Percentiles rank a stretch among this genome's conserved stretches.
These are phyloP conservation scores for Cymbopogon citratus DNA, from an alignment of 176 grass and related monocot genomes.

Conservation along the genomic window DNA sequence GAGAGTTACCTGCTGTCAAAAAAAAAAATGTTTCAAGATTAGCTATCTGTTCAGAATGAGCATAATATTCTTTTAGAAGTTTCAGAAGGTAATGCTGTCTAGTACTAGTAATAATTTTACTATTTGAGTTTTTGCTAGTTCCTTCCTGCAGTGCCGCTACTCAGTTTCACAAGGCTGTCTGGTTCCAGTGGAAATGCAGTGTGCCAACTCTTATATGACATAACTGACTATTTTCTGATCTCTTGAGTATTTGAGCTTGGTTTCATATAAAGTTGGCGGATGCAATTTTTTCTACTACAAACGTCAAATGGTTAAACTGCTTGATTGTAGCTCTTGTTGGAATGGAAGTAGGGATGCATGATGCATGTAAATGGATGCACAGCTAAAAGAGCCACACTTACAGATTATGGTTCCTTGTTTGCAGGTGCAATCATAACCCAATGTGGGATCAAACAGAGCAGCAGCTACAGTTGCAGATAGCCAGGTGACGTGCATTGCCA, in stretches of 20 bases:
- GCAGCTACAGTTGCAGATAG: not conserved
- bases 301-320: not conserved
- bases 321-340: not conserved
- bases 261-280: not conserved
- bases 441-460: not conserved
- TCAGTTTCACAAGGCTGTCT: not conserved
- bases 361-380: not conserved
- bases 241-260: not conserved
- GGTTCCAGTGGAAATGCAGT: not conserved
- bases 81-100: not conserved
- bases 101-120: not conserved
- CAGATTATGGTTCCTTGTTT: not conserved
- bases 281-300: not conserved
- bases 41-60: not conserved
- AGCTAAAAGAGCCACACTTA: not conserved
- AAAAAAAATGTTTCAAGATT: not conserved
- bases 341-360: not conserved
- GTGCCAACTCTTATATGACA: not conserved
- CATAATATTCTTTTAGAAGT: not conserved
- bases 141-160: not conserved
- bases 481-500: not conserved
- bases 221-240: not conserved
- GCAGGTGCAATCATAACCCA: not conserved
- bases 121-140: not conserved
- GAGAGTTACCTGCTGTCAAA: not conserved